Base-by-base conservation (phyloP, 208 protist species). In the Acanthamoeba lenticulata region DNA sequence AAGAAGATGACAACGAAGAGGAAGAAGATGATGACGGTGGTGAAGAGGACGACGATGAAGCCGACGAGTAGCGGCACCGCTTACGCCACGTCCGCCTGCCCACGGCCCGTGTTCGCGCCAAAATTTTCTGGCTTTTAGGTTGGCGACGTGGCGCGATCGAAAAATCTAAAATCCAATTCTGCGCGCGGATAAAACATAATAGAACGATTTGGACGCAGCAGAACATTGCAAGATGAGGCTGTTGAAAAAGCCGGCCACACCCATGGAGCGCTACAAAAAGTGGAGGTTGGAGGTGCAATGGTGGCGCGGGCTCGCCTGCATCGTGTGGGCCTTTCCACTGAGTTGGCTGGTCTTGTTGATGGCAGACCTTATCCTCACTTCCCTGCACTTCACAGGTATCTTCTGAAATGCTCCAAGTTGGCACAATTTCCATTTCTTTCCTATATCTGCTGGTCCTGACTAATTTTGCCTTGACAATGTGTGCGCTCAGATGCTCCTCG, bases 221-320 rank as follows among this genome's bases (percentile, higher is more conserved):
- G 52, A 60, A 21, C 52, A 27, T 60, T 21, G 52, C 52, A 69
- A 27, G 62, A 74, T 74, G 65, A 74, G 65, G 34, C 36, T 74
- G 29, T 34, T 74, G 6, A 85, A 40, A 17, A 85, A 85, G 36
- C 42, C 74, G 36, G 74, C 74, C 74, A 85, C 74, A 32, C 74
- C 74, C 1, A 17, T 85, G 19, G 74, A 85, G 47, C 74, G 74
- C 42, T 85, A 85, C 44, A 85, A 55, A 55, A 45, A 38, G 32
- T 85, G 74, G 74, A 45, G 74, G 17, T 21, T 85, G 29, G 74
- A 85, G 44, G 27, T 85, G 74, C 42, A 85, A 29, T 85, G 74
- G 74, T 85, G 74, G 74, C 74, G 74, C 74, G 44, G 74, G 42
- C 29, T 55, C 17, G 74, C 74, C 15, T 85, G 74, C 74, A 45